These are phyloP conservation scores for Staphylotrichum longicolle DNA, from an alignment of 495 filamentous ascomycete genomes.

Conservation along the genomic window DNA sequence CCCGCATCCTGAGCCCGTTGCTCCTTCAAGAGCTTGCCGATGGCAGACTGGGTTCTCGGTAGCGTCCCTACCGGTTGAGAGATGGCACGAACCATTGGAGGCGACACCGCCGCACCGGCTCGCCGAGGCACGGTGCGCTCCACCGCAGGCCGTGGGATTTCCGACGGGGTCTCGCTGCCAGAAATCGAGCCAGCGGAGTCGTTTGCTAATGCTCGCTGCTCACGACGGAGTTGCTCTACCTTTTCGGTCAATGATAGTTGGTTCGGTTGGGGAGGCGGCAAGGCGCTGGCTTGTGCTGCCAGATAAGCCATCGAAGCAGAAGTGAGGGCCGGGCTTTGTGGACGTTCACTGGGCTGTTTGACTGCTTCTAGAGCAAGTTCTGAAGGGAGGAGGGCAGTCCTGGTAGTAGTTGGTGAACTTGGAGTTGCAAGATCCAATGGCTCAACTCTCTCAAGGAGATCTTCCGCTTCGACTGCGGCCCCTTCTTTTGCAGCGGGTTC, in stretches of 20 bases:
- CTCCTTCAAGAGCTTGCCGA: slow-evolving; percentile 37
- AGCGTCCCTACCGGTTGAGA: slow-evolving; percentile 59
- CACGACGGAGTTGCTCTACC: slow-evolving; percentile 49
- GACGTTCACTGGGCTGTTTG: slow-evolving; percentile 16
- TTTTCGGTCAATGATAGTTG: slow-evolving; percentile 47
- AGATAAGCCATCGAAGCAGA: background rate
- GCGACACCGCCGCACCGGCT: slow-evolving; percentile 49
- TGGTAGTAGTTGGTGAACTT: slow-evolving; percentile 26
- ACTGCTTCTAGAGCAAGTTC: slow-evolving; percentile 11
- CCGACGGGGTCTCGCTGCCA: slow-evolving; percentile 18
- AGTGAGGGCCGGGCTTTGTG: slow-evolving; percentile 9
- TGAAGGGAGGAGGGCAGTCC: slow-evolving; percentile 18
- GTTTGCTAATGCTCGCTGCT: slow-evolving; percentile 37
- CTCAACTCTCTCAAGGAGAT: slow-evolving; percentile 54
- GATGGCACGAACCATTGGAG: slow-evolving; percentile 66
- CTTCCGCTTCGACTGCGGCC: slow-evolving; percentile 19
- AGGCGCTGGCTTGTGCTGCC: slow-evolving; percentile 5
- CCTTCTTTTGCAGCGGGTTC: slow-evolving; percentile 23
- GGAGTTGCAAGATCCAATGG: slow-evolving; percentile 72
- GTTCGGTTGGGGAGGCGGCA: slow-evolving; percentile 1
- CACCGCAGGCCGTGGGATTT: slow-evolving; percentile 20
- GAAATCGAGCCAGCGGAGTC: slow-evolving; percentile 25
- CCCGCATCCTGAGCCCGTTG: slow-evolving; percentile 34
- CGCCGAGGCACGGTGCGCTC: slow-evolving; percentile 46
- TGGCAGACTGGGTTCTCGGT: slow-evolving; percentile 34